Evolutionary conservation across 208 protist species (phyloP), one percentile per base, ranked within the genome.

Genomic region (Leishmania mexicana): DNA sequence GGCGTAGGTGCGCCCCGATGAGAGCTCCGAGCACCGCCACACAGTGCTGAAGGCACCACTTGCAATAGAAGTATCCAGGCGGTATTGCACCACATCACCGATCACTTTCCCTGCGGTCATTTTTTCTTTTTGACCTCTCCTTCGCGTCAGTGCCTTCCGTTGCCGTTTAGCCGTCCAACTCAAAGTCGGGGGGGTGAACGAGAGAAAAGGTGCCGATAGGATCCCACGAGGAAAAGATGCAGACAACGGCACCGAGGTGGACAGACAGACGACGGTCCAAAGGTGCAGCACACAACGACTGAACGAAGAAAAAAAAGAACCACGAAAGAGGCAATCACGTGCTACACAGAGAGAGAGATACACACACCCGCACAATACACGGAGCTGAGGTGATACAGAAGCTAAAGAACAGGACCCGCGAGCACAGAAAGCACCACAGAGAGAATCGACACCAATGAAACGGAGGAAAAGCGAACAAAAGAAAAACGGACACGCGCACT

Each of bases 21-120:
- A 70, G 28, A 92, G 65, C 31, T 91, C 80, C 4, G 81, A 84
- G 83, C 93, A 97, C 58, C 84, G 88, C 83, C 96, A 96, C n/a
- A 97, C 94, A 3, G 82, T 90, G 80, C 93, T 96, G 80, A 97
- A 97, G 49, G 92, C 92, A 45, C 94, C 94, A 11, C 87, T 89
- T 11, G 92, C 92, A 47, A 97, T 85, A 2, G 77, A 71, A 62
- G 83, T 82, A 3, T 89, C 90, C 62, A 97, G 86, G 53, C 85
- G 87, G 76, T 97, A 97, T 78, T 85, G 86, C 70, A 84, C 81
- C 60, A 40, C 83, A 51, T 92, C 88, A 1, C 88, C 89, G 62
- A 95, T 68, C 38, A 95, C 87, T 76, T 96, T 96, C 10, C 87
- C 87, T 13, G 45, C 67, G 4, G 84, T 78, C 90, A 93, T 93